Base-by-base conservation (phyloP, 306 rosid genomes). In the Comarum palustre region DNA sequence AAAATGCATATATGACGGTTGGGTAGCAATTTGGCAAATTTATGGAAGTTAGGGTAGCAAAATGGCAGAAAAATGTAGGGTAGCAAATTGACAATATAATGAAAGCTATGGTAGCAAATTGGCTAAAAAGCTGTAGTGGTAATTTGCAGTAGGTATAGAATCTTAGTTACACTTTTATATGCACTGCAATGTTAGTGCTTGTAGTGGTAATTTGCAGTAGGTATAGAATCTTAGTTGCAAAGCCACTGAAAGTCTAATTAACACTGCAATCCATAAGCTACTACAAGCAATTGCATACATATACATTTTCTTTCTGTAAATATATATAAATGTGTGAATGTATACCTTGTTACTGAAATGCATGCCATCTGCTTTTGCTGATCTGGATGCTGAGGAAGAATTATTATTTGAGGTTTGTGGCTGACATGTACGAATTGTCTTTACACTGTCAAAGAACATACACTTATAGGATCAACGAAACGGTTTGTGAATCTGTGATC, bases 401-500 rank as follows among this genome's bases (percentile, higher is more conserved):
- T 90, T 93, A 45, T 82, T 83, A 62, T 84, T 87, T 41, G 96
- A 81, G 66, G 82, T 74, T 77, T 89, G 98, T 51, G 99, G 99
- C 57, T 92, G 99, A 82, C 99, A 94, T 65, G 99, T 94, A 5
- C 99, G 94, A 62, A 94, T 94, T 64, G 90, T 86, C 84, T 90
- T 94, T 84, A 94, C 97, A 70, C 99, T 94, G 85, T 81, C 82
- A 74, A 79, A 83, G 74, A 62, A 68, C 27, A 38, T 10, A 31
- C 38, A 77, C 48, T 72, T 69, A 3, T 32, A 77, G 60, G 67
- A 73, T 64, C 64, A 36, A 36, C 25, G 46, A 46, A 29, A 51
- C 66, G 69, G 25, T 70, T 15, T 34, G 8, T n/a, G 12, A 51
- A 51, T 51, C 27, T n/a, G 13, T 54, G 22, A 36, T 54, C 24